Base-by-base conservation (phyloP, 257 asterid species). In the Lantana camara region DNA sequence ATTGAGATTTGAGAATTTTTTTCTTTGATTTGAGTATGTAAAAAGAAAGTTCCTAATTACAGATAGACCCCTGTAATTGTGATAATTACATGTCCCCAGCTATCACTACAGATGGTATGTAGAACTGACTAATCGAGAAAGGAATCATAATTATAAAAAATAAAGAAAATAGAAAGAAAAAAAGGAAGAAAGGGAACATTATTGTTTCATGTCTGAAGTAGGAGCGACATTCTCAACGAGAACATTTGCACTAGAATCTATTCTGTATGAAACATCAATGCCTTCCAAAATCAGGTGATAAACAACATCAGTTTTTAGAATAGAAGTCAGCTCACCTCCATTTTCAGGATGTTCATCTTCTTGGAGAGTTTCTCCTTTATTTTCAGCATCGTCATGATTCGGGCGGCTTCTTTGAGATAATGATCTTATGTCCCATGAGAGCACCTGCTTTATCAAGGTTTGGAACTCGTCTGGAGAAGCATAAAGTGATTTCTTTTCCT, bases 351-450 rank as follows among this genome's bases (percentile, higher is more conserved):
- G 9, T 59, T 41, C 67, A 4, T 27, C 53, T 27, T 27, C 32
- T 27, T 27, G 2, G 32, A 27, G 5, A 27, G 5, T 27, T 27
- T 27, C 32, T 27, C 32, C 32, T 27, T 27, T 27, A 27, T 27
- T 27, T 27, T 27, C 32, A 27, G 5, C 32, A 27, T 27, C n/a
- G n/a, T n/a, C n/a, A n/a, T 74, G 67, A 65, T 77, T 88, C 27
- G 87, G 81, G 15, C 78, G 87, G 60, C 30, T 79, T 61, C 95
- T 76, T 78, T 90, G 99, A 56, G 99, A 80, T 30, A 85, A 69
- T 42, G 99, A 94, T 49, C 97, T 78, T 75, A 91, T 86, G 56
- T 91, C 98, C 95, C 95, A 89, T 7, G 87, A 80, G 41, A 91
- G 93, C 49, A 90, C 96, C 73, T 94, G 97, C 57, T 50, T 83